Evolutionary conservation across 1,139 yeast species (phyloP).

Genomic region (Hemisphaericaspora xylofermentans): DNA sequence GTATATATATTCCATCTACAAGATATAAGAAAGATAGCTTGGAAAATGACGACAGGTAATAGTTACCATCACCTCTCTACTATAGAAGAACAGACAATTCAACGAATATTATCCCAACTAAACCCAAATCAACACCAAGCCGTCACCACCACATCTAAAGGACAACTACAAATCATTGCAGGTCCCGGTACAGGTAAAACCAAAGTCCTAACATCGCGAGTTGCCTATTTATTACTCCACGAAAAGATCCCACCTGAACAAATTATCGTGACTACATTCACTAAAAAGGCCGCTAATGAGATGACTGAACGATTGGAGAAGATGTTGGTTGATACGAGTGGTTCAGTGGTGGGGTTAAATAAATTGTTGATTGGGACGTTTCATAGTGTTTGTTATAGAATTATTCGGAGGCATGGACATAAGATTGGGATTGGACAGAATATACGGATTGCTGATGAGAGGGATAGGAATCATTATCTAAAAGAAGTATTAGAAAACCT

Average conservation of each 20-base stretch:
- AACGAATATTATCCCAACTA: slow-evolving; percentile 23
- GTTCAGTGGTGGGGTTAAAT: slow-evolving; percentile 37
- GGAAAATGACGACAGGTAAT: no score
- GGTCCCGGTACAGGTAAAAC: slow-evolving; percentile 95
- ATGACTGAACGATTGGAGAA: slow-evolving; percentile 59
- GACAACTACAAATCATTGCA: slow-evolving; percentile 74
- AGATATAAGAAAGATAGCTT: no score
- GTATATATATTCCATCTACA: no score
- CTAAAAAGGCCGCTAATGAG: slow-evolving; percentile 86
- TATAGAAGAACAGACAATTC: no score
- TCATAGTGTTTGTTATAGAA: slow-evolving; percentile 71
- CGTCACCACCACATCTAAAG: slow-evolving; percentile 52
- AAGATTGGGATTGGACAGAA: no score
- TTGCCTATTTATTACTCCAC: slow-evolving; percentile 61
- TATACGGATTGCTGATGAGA: slow-evolving; percentile 63
- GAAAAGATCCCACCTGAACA: slow-evolving; percentile 54
- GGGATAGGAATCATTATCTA: slow-evolving; percentile 55
- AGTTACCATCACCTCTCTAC: no score
- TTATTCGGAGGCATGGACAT: slow-evolving; percentile 59
- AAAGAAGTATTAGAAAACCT: slow-evolving; percentile 40
- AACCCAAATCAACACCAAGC: slow-evolving; percentile 63
- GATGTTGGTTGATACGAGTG: slow-evolving; percentile 40
- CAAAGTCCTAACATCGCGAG: slow-evolving; percentile 74
- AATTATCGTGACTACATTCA: slow-evolving; percentile 84
- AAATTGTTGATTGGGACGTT: slow-evolving; percentile 76